phyloP scores from a whole-genome alignment of 2,329 filamentous ascomycete genomes.

The Bipolaris sorokiniana region DNA sequence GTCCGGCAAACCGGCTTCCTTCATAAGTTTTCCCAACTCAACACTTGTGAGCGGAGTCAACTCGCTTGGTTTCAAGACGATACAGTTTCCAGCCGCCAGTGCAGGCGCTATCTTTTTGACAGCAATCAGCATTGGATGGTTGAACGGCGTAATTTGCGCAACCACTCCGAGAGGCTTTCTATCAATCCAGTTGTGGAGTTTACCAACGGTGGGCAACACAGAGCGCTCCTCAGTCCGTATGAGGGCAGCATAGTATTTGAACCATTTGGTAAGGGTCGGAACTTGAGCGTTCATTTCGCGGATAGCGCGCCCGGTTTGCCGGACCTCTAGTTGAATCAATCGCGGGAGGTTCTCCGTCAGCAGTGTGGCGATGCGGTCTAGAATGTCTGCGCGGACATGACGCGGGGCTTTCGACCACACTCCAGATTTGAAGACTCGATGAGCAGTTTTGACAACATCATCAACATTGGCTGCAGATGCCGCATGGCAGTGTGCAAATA shows the following conservation, averaged over 20 bases:
- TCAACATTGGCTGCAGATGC: slow-evolving; percentile 57
- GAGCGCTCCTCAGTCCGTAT: slow-evolving; percentile 71
- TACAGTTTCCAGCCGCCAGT: slow-evolving; percentile 45
- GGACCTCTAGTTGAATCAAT: slow-evolving; percentile 68
- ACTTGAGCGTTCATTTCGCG: slow-evolving; percentile 75
- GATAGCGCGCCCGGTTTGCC: slow-evolving; percentile 70
- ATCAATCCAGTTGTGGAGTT: slow-evolving; percentile 55
- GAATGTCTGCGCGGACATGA: slow-evolving; percentile 65
- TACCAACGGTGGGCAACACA: slow-evolving; percentile 68
- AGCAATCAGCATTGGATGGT: slow-evolving; percentile 50
- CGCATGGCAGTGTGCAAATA: slow-evolving; percentile 60
- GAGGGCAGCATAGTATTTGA: slow-evolving; percentile 72
- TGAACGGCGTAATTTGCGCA: slow-evolving; percentile 50
- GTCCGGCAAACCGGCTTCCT: slow-evolving; percentile 47
- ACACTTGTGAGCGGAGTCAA: slow-evolving; percentile 47
- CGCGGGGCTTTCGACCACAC: slow-evolving; percentile 64
- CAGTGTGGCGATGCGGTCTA: slow-evolving; percentile 65
- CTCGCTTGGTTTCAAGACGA: slow-evolving; percentile 49
- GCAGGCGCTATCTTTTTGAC: slow-evolving; percentile 51
- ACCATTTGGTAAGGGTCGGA: slow-evolving; percentile 70
- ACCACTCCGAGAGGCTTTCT: slow-evolving; percentile 48
- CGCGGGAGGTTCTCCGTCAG: slow-evolving; percentile 60
- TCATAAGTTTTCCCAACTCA: slow-evolving; percentile 45
- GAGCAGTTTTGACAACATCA: slow-evolving; percentile 51
- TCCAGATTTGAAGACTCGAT: slow-evolving; percentile 58